A percentile compares a stretch with the other conserved stretches of the same genome.
These are phyloP conservation scores for Candida sp. DNA, from an alignment of 1,139 yeast species.

Conservation along the genomic window DNA sequence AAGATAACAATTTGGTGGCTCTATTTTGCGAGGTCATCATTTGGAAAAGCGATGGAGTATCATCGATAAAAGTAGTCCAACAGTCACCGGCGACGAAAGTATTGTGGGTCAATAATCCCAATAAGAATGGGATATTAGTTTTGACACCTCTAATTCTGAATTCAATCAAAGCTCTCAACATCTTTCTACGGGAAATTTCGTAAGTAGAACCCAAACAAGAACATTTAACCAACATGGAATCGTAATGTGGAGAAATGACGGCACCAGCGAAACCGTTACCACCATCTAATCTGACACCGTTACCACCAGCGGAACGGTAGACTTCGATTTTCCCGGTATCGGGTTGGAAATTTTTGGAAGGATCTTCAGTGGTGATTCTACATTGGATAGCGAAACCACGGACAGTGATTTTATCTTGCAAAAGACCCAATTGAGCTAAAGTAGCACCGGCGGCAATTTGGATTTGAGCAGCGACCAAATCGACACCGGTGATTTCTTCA, in stretches of 20 bases:
- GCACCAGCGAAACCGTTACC: constrained; percentile 99
- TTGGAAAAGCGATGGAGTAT: constrained; percentile 93
- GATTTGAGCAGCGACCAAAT: constrained; percentile 96
- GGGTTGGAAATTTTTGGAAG: constrained; percentile 94
- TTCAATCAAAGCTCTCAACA: constrained; percentile 95
- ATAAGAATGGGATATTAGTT: constrained; percentile 93
- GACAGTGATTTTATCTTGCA: constrained; percentile 92
- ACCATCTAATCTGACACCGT: constrained; percentile 98
- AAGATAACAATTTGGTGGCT: constrained; percentile 88
- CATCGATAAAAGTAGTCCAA: constrained; percentile 99
- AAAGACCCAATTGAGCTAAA: constrained; percentile 81
- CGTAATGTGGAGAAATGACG: constrained; percentile 95
- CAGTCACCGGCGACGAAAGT: constrained; percentile 86
- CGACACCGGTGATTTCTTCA: constrained; percentile 98
- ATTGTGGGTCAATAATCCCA: constrained; percentile 89
- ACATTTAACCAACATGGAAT: constrained; percentile 97
- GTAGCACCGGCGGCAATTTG: constrained; percentile 99
- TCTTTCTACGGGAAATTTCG: constrained; percentile 95
- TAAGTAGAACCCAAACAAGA: constrained; percentile 95
- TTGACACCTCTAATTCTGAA: constrained; percentile 99
- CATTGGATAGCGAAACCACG: constrained; percentile 99
- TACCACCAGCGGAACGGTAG: constrained; percentile 98
- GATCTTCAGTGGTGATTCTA: constrained; percentile 99
- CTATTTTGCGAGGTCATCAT: constrained; percentile 95
- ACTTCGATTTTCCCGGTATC: constrained; percentile 99